A percentile compares a stretch with the other conserved stretches of the same genome.
phyloP scores from a whole-genome alignment of 768 basidiomycete species.

The Amanita jacksonii region DNA sequence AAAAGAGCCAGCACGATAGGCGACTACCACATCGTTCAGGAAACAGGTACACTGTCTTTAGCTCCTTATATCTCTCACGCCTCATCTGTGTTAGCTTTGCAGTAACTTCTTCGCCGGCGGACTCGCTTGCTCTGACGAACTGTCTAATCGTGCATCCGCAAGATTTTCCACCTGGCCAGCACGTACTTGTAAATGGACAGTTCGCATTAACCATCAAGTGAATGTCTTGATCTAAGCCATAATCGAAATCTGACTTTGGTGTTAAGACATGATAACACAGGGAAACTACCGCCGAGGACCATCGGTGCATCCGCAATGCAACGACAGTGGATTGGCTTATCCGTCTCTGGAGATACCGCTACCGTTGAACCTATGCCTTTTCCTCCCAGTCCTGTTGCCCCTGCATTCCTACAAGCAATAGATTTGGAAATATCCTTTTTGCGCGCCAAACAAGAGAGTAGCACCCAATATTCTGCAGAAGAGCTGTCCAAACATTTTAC shows the following conservation, averaged over 20 bases:
- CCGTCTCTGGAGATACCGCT: conserved; percentile 65
- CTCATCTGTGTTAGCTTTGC: conserved; percentile 28
- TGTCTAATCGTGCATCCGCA: conserved; percentile 69
- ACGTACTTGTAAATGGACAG: conserved; percentile 64
- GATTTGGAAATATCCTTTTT: conserved; percentile 74
- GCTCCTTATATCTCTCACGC: neutral
- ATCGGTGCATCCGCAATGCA: conserved; percentile 75
- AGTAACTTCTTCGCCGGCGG: conserved; percentile 54
- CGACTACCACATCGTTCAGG: conserved; percentile 13
- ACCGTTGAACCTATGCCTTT: conserved; percentile 56
- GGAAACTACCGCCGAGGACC: conserved; percentile 52
- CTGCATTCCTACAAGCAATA: conserved; percentile 63
- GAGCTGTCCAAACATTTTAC: conserved; percentile 73
- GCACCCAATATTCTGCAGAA: conserved; percentile 77
- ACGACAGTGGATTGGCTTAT: conserved; percentile 86
- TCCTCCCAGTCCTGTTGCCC: conserved; percentile 38
- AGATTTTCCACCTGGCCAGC: conserved; percentile 67
- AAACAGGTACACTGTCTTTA: conserved; percentile 17
- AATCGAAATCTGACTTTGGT: neutral
- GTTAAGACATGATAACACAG: conserved; percentile 69
- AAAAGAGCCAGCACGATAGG: conserved; percentile 32
- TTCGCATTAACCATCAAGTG: conserved; percentile 72
- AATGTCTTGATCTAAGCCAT: conserved; percentile 13
- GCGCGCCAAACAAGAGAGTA: conserved; percentile 40
- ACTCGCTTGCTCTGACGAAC: conserved; percentile 68